Evolutionary conservation across 2,329 filamentous ascomycete genomes (phyloP), one percentile per base, ranked within the genome.

Genomic region (Colletotrichum cuscutae): DNA sequence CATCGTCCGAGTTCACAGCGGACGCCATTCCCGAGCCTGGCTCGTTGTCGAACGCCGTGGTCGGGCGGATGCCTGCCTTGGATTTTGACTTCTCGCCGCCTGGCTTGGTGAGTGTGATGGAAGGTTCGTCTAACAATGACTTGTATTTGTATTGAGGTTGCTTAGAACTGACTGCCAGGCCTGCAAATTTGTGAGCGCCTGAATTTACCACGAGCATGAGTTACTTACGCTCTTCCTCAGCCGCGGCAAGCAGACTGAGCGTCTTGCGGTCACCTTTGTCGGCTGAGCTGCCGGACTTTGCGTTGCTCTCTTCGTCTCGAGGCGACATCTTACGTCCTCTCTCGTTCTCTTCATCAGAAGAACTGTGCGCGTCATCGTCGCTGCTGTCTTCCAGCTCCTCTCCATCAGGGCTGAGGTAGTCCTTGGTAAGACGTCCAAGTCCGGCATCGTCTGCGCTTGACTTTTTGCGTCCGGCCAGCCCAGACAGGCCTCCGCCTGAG

Each of bases 1-100:
- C 95, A 37, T 95, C 92, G 72, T 98, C 97, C 2, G 95, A 97
- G 75, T 95, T 93, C 70, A 95, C 88, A 0, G 84, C 92, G 82
- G 88, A 85, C 84, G 78, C 86, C 2, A 84, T 83, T 4, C 86
- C 86, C 5, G 89, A 90, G n/a, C 84, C 78, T 3, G 88, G 88
- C 15, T 89, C 87, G 71, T 91, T 85, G 78, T 98, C 95, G 80
- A 95, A 98, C 80, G 92, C 97, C 12, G 94, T 97, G 65, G 91
- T 90, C 1, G 95, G 95, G 80, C 97, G 95, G 12, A 97, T 89
- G 2, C 88, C 87, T 1, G 86, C 79, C 79, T 90, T 92, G 74
- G 82, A 79, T 77, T 88, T 90, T 75, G 85, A 84, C 76, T 88
- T 90, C 68, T 93, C 90, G 19, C 91, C 91, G 3, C 88, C 84